Base-by-base conservation (phyloP, 164 flowering plant species). In the Piper betle region DNA sequence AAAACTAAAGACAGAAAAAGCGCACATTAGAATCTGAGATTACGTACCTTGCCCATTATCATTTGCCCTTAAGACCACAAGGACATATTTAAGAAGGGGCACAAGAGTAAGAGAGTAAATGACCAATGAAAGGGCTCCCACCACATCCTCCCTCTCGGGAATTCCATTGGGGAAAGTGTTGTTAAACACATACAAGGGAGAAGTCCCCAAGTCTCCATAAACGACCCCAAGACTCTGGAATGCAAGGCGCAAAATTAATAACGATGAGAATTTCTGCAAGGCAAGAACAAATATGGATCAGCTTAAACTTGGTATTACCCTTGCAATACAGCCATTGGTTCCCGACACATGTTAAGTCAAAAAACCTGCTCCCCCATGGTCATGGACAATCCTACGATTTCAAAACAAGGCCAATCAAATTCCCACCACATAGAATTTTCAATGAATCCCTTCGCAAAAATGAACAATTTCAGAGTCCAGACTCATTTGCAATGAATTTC, bases 1-100 rank as follows among this genome's bases (percentile, higher is more conserved):
- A 25, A 25, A 25, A 25, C 53, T 19, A 60, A 43, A 43, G 12
- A 9, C 5, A 62, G 42, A 53, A 62, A 16, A 52, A 25, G 48
- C n/a, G 46, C 11, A 25, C 33, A 25, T n/a, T n/a, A n/a, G n/a
- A n/a, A n/a, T n/a, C n/a, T 25, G 33, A 25, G 33, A 25, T 25
- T 25, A 37, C 74, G 5, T 42, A 88, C 96, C 96, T 89, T 89
- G 91, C 50, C 96, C 96, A 64, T 81, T 83, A 61, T 87, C 94
- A 71, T 87, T 86, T 1, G 90, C 94, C 60, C 79, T 80, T 64
- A 87, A 66, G 2, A 87, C 55, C 39, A 84, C 74, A 63, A 77
- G 66, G 50, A 83, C 77, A 69, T 87, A 87, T 70, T 87, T 87
- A n/a, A 84, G 65, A 74, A 87, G 78, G 15, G 88, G 88, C 56